A percentile compares a stretch with the other conserved stretches of the same genome.
Conservation (phyloP, 2,329 filamentous ascomycete species). For the Trichoderma sp. region DNA sequence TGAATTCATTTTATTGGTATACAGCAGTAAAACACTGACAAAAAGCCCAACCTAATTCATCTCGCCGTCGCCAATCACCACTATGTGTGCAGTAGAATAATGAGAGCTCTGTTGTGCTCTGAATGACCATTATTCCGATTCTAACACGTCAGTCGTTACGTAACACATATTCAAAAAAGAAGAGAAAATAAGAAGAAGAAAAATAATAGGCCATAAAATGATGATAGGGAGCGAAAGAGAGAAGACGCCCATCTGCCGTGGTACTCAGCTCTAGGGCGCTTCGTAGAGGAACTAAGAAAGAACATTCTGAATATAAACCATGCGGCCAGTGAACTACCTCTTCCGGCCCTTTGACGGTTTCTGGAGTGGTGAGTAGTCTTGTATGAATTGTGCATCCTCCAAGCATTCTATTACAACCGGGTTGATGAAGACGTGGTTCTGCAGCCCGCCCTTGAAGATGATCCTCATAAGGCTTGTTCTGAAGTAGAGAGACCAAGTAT, state of each 20-base stretch:
- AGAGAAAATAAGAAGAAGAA: background rate
- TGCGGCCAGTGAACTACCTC: background rate
- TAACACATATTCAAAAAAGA: background rate
- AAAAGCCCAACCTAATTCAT: background rate
- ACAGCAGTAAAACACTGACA: background rate
- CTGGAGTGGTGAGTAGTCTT: slow-evolving; percentile 21
- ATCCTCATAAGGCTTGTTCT: slow-evolving; percentile 48
- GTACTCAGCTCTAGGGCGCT: background rate
- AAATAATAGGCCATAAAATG: background rate
- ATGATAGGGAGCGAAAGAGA: background rate
- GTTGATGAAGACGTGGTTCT: slow-evolving; percentile 38
- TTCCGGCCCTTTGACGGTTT: slow-evolving; percentile 24
- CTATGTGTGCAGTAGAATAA: background rate
- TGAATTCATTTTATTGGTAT: background rate
- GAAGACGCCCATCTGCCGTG: background rate
- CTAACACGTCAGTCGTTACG: background rate
- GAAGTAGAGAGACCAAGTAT: slow-evolving; percentile 51
- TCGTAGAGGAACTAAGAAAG: background rate
- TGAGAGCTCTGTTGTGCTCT: background rate
- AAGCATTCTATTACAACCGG: slow-evolving; percentile 39
- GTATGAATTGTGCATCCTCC: slow-evolving; percentile 36
- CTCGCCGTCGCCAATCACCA: background rate
- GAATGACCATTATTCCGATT: background rate
- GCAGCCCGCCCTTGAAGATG: slow-evolving; percentile 46
- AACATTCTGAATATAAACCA: background rate